phyloP scores from a whole-genome alignment of 225 moss, liverwort and hornwort genomes.

The Antitrichia curtipendula region DNA sequence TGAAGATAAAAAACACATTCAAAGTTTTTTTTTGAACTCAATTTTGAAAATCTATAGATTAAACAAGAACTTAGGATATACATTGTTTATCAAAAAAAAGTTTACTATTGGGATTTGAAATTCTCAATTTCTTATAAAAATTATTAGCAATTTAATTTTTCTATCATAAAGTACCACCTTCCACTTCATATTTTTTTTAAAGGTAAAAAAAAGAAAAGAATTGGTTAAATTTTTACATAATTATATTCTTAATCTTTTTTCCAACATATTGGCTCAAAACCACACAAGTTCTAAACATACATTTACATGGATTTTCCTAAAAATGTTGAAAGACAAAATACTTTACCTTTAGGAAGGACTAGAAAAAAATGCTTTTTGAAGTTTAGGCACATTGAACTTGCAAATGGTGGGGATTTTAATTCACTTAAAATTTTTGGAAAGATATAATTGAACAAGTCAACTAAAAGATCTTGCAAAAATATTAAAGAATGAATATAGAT shows the following conservation, averaged over 20 bases:
- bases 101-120: neutral
- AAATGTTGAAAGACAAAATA: neutral
- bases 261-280: neutral
- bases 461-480: rapidly evolving
- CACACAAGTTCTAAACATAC: neutral
- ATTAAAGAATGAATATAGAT: neutral
- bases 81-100: too few species aligned
- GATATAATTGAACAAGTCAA: neutral
- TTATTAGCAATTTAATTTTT: neutral
- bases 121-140: neutral
- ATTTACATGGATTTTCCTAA: neutral
- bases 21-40: neutral
- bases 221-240: neutral
- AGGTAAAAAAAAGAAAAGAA: too few species aligned
- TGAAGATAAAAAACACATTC: neutral
- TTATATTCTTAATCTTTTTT: neutral
- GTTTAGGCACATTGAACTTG: neutral
- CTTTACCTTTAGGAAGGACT: rapidly evolving
- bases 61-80: too few species aligned
- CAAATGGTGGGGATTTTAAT: neutral
- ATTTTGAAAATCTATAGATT: neutral
- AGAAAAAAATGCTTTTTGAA: neutral
- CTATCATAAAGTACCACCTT: neutral
- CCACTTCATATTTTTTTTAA: neutral
- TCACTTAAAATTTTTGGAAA: neutral